phyloP scores from a whole-genome alignment of 148 eudicot genomes.

The Amaranthus cruentus region DNA sequence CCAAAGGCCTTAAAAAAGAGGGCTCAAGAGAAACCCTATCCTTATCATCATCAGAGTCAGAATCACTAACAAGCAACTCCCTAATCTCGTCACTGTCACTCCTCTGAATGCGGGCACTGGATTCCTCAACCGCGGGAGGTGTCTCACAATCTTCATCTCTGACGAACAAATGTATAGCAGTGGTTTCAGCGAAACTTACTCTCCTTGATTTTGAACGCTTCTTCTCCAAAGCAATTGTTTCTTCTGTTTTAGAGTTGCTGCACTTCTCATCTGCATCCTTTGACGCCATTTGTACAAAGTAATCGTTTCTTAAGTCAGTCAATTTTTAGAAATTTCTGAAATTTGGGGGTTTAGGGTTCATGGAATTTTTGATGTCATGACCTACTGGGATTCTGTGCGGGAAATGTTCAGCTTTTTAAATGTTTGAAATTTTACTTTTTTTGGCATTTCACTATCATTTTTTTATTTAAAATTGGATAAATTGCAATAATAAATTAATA shows the following conservation, averaged over 20 bases:
- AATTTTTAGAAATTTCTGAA: too few species aligned
- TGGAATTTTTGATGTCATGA: too few species aligned
- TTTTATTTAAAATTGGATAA: too few species aligned
- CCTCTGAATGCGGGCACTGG: conserved; percentile 21
- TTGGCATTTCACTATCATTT: too few species aligned
- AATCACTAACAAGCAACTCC: conserved; percentile 24
- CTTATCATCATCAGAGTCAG: conserved; percentile 20
- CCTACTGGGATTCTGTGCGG: too few species aligned
- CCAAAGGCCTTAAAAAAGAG: conserved; percentile 27
- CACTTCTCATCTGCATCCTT: conserved; percentile 3
- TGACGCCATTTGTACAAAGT: background rate
- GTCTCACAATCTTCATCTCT: conserved; percentile 66
- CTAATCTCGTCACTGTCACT: conserved; percentile 34
- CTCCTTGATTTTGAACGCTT: conserved; percentile 35
- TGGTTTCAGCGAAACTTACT: conserved; percentile 93
- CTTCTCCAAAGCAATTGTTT: conserved; percentile 9
- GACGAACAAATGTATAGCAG: conserved; percentile 70
- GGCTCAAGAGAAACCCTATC: conserved; percentile 18
- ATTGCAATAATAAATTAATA: too few species aligned
- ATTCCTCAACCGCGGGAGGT: conserved; percentile 28
- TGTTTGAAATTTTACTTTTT: too few species aligned
- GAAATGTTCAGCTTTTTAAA: too few species aligned
- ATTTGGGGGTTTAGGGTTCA: too few species aligned
- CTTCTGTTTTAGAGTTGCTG: conserved; percentile 15
- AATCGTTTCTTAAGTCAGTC: too few species aligned